Evolutionary conservation across 139 green algal genomes (phyloP).

Genomic region (Tetratostichococcus sp.): DNA sequence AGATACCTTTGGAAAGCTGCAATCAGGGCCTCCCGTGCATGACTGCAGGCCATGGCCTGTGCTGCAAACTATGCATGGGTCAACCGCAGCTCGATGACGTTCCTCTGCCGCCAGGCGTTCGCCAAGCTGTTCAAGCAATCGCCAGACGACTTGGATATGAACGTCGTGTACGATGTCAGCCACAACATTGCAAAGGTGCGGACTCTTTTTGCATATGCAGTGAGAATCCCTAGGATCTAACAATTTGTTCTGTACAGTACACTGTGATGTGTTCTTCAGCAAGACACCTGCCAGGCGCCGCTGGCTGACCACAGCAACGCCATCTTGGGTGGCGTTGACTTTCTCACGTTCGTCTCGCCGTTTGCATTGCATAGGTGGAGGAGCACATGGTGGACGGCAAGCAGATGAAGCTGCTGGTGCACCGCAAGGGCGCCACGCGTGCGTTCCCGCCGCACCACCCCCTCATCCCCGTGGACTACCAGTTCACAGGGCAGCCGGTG

Average conservation of each 20-base stretch:
- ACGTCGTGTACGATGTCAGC: constrained; percentile 86
- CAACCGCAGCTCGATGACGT: constrained; percentile 85
- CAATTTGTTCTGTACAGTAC: too few relatives aligned
- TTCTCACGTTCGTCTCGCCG: too few relatives aligned
- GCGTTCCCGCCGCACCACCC: constrained; percentile 88
- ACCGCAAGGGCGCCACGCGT: constrained; percentile 84
- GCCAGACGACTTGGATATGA: constrained; percentile 88
- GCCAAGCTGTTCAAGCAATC: constrained; percentile 72
- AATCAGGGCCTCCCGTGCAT: too few relatives aligned
- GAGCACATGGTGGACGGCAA: constrained; percentile 79
- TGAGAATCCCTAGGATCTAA: too few relatives aligned
- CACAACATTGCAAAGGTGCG: constrained; percentile 89
- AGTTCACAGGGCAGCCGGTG: constrained; percentile 82
- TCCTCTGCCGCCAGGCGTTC: constrained; percentile 76
- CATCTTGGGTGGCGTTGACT: too few relatives aligned
- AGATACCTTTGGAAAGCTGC: neutral
- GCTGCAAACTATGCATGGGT: constrained; percentile 93
- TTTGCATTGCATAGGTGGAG: constrained; percentile 55
- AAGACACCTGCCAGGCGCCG: too few relatives aligned
- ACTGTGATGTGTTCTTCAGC: too few relatives aligned
- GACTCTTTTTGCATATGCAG: too few relatives aligned
- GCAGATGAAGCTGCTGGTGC: constrained; percentile 76
- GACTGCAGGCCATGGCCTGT: constrained; percentile 66
- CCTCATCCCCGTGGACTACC: constrained; percentile 86
- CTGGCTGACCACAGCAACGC: too few relatives aligned